Evolutionary conservation across 1,139 yeast species (phyloP), one percentile per base, ranked within the genome.

Genomic region (Suzukiozyma palmioleophila): DNA sequence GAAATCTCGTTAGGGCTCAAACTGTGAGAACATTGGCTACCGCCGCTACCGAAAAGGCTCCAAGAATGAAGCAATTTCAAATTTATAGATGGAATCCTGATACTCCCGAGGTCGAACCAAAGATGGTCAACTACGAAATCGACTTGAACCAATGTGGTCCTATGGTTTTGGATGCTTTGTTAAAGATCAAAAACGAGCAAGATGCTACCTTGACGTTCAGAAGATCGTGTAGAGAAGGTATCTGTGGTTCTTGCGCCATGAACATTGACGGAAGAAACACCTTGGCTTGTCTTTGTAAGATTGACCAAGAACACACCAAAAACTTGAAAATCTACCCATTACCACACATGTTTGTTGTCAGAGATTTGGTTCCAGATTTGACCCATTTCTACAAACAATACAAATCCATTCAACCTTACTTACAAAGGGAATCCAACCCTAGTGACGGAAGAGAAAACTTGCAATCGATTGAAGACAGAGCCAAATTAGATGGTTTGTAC

Each of bases 201-300:
- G 99, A 92, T 64, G 69, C 97, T 32, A 86, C 97, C 26, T 78
- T 92, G 60, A 92, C 98, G 3, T 85, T 92, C 69, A 84, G 99
- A 75, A 84, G 98, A 69, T 89, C 97, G 38, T 92, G 98, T 73
- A 90, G 99, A 75, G 99, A 92, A 70, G 99, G 99, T 57, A 94
- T 92, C 53, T 92, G 99, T 73, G 99, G 99, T 37, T 92, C 97
- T 4, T 92, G 99, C 75, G 99, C 99, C 54, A 92, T 92, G 99
- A 92, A 92, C 75, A 92, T 92, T 64, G 95, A 96, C 50, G 99
- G 99, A 52, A 77, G 85, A 62, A 92, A 92, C 76, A 92, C 98
- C 26, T 76, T 92, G 57, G 98, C 98, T 32, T 92, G 98, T 71
- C 74, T 94, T 54, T 89, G 97, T 73, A 84, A 89, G 66, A 89